phyloP scores from a whole-genome alignment of 2,329 filamentous ascomycete species.

The Ceratocystis cubensis region DNA sequence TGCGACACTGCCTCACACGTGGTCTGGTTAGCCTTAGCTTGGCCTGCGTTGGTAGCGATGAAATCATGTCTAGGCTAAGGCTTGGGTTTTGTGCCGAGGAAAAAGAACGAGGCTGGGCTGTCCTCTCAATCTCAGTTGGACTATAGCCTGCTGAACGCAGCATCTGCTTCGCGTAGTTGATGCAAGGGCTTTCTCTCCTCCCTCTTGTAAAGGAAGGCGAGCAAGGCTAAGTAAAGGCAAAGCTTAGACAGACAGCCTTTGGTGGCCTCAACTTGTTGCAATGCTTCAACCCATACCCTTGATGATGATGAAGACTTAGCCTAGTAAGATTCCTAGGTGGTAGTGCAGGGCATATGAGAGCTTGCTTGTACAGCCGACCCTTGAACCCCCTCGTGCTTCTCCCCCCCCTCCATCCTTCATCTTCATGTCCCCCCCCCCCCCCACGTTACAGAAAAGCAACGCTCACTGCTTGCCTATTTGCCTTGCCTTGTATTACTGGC shows the following conservation, averaged over 20 bases:
- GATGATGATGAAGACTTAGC: too few species aligned
- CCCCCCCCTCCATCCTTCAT: background rate
- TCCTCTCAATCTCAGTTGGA: background rate
- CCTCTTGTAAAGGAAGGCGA: background rate
- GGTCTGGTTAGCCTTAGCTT: background rate
- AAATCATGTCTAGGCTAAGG: too few species aligned
- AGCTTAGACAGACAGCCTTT: background rate
- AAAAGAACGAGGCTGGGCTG: background rate
- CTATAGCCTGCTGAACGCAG: background rate
- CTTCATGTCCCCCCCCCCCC: background rate
- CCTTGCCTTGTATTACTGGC: background rate
- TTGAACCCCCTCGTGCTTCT: background rate
- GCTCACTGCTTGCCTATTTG: background rate
- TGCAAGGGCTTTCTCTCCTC: background rate
- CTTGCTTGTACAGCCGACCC: background rate
- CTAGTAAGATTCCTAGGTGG: too few species aligned
- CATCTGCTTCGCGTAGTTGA: background rate
- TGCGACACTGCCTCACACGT: conserved; percentile 5
- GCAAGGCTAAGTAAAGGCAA: too few species aligned
- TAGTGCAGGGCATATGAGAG: background rate
- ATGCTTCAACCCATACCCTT: too few species aligned
- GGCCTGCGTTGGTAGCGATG: background rate
- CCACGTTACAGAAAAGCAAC: conserved; percentile 3
- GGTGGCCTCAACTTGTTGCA: background rate
- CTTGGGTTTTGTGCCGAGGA: background rate